Evolutionary conservation across 2,329 filamentous ascomycete genomes (phyloP).

Genomic region (Apiospora pterosperma): DNA sequence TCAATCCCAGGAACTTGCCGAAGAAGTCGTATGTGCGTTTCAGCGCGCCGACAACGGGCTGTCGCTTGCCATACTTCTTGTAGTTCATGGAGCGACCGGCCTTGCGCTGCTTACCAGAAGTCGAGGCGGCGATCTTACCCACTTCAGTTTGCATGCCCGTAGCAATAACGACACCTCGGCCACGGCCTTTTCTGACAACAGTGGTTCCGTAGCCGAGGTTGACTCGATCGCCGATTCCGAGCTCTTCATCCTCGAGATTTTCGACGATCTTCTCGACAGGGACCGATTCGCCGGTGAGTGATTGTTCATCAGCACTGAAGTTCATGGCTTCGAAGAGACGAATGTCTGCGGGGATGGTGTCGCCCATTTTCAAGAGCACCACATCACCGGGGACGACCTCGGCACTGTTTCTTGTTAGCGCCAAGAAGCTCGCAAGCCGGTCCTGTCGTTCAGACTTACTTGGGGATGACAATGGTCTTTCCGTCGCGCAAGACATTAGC

Average conservation of each 20-base stretch:
- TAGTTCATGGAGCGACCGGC: conserved; percentile 51
- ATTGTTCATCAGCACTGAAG: conserved; percentile 73
- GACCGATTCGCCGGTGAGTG: conserved; percentile 73
- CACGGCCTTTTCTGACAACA: conserved; percentile 69
- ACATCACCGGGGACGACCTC: conserved; percentile 72
- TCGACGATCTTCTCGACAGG: conserved; percentile 65
- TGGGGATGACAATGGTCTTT: conserved; percentile 53
- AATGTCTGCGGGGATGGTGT: conserved; percentile 72
- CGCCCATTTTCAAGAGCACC: conserved; percentile 64
- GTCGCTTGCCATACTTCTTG: conserved; percentile 49
- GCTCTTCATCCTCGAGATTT: conserved; percentile 48
- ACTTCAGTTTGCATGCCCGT: conserved; percentile 72
- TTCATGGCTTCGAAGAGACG: conserved; percentile 73
- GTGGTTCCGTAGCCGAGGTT: conserved; percentile 77
- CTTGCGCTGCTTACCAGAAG: conserved; percentile 51
- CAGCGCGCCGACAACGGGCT: conserved; percentile 42
- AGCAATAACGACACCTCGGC: conserved; percentile 67
- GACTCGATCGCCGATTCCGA: conserved; percentile 67
- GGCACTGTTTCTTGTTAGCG: conserved; percentile 38
- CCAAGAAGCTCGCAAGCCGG: not conserved
- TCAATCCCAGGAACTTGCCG: conserved; percentile 58
- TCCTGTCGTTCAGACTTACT: conserved; percentile 36
- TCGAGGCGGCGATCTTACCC: conserved; percentile 62
- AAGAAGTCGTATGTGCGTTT: conserved; percentile 46
- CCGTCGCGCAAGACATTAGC: conserved; percentile 60